Base-by-base conservation (phyloP, 2,329 filamentous ascomycete species). In the Alternaria consortialis region DNA sequence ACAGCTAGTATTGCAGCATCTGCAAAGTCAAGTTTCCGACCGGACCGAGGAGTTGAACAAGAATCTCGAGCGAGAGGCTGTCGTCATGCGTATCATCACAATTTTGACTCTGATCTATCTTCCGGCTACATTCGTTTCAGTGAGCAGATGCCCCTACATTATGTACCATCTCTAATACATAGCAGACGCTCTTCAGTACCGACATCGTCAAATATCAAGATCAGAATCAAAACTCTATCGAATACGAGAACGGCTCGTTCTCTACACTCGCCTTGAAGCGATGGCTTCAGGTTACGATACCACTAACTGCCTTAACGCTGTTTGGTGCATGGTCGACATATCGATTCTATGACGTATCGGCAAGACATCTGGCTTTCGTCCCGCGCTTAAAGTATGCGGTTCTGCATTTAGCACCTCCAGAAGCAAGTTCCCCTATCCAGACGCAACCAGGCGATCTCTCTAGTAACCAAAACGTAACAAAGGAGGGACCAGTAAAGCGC, bases 121-220 rank as follows among this genome's bases (percentile, higher is more conserved):
- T 3, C 72, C 72, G 11, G 72, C 70, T 3, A 74, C 70, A 2
- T 75, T 74, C 36, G 69, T 72, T 20, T 73, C 72, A 12, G 72
- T 74, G 57, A 63, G 72, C 57, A 17, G 4, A 20, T 29, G 12
- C 9, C 4, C 25, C 29, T 5, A 7, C 13, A 2, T 1, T 6
- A 12, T 43, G 2, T 4, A 17, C 12, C 11, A 2, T 5, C 8
- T 23, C 58, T 60, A 25, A 62, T 34, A 0, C 2, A 36, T 4
- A 1, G 0, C 7, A 80, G 73, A 80, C 80, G 2, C 79, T 81
- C 53, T 81, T 81, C 60, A 76, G 77, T 44, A 81, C 79, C 0
- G 78, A 80, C 46, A 68, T 81, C 9, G 56, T 81, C 13, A 78
- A 77, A 57, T 81, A 74, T 53, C 77, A 79, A 56, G 64, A 72